Percentiles rank a stretch among this genome's conserved stretches.
phyloP scores from a whole-genome alignment of 2,329 filamentous ascomycete species.

The Colletotrichum ledebouriae region DNA sequence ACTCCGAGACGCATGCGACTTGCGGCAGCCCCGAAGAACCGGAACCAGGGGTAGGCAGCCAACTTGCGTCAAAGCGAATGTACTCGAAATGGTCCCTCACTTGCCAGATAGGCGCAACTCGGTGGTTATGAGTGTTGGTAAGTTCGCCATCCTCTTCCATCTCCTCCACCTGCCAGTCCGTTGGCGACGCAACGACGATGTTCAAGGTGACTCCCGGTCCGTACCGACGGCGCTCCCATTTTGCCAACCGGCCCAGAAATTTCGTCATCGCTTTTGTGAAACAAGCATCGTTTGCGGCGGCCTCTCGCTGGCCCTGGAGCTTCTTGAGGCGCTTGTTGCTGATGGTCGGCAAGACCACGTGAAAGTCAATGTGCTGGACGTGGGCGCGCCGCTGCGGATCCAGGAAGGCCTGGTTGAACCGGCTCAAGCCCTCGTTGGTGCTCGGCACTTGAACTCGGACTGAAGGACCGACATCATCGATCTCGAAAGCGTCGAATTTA shows the following conservation, averaged over 20 bases:
- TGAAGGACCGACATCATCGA: constrained; percentile 1
- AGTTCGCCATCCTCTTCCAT: constrained; percentile 19
- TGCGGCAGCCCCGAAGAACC: constrained; percentile 2
- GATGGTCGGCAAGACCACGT: constrained; percentile 11
- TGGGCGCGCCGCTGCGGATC: constrained; percentile 17
- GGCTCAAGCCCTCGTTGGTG: constrained; percentile 21
- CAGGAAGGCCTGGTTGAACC: constrained; percentile 25
- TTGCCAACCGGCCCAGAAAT: not conserved
- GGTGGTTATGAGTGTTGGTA: not conserved
- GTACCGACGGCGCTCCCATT: constrained; percentile 18
- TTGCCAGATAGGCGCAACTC: constrained; percentile 7
- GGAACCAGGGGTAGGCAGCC: not conserved
- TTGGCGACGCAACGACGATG: constrained; percentile 7
- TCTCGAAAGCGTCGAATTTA: constrained; percentile 11
- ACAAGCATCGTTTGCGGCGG: not conserved
- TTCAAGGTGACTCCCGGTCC: constrained; percentile 4
- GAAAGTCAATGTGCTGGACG: constrained; percentile 21
- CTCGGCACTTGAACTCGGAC: constrained; percentile 16
- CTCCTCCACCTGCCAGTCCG: constrained; percentile 18
- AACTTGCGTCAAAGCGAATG: not conserved
- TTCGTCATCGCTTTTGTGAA: constrained; percentile 11
- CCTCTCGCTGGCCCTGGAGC: constrained; percentile 1
- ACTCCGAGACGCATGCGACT: constrained; percentile 14
- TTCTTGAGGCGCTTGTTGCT: constrained; percentile 18
- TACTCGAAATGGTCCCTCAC: constrained; percentile 11